Percentiles rank a stretch among this genome's conserved stretches.
phyloP scores from a whole-genome alignment of 2,329 filamentous ascomycete species.

The Malbranchea cinnamomea region DNA sequence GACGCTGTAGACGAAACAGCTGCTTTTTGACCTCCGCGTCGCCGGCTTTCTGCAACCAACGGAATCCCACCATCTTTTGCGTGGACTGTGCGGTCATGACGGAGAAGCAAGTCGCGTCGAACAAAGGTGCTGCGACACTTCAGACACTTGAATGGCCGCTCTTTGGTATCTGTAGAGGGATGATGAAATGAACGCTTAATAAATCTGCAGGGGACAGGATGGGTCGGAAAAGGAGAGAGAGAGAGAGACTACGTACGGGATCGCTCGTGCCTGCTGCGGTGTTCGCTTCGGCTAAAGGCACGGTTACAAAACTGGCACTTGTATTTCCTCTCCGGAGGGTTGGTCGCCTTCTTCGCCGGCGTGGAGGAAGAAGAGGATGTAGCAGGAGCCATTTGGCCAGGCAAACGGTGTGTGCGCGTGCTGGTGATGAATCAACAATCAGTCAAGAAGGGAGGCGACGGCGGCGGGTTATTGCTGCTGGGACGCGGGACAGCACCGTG shows the following conservation, averaged over 20 bases:
- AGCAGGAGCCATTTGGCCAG: conserved; percentile 23
- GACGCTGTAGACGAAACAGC: conserved; percentile 31
- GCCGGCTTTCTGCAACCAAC: conserved; percentile 86
- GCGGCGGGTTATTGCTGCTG: conserved; percentile 22
- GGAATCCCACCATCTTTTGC: conserved; percentile 94
- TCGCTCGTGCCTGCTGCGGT: conserved; percentile 90
- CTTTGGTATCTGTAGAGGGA: conserved; percentile 67
- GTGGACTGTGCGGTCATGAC: conserved; percentile 96
- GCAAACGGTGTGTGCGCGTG: too few species aligned
- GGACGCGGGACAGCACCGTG: conserved; percentile 28
- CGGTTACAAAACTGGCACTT: conserved; percentile 98
- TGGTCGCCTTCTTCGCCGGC: conserved; percentile 64
- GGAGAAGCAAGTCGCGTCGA: conserved; percentile 84
- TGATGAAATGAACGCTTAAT: conserved; percentile 3
- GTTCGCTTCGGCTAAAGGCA: conserved; percentile 94
- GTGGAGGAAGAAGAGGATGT: conserved; percentile 53
- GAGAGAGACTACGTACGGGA: conserved; percentile 60
- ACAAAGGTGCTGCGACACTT: conserved; percentile 99
- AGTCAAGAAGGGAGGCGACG: conserved; percentile 9
- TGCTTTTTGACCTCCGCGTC: conserved; percentile 30
- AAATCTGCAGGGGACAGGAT: not conserved
- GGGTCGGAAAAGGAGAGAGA: conserved; percentile 2
- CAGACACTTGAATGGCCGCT: conserved; percentile 94
- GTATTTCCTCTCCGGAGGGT: conserved; percentile 92
- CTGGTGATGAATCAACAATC: conserved; percentile 2